phyloP scores from a whole-genome alignment of 2,329 filamentous ascomycete genomes.

The Aspergillus sp. region DNA sequence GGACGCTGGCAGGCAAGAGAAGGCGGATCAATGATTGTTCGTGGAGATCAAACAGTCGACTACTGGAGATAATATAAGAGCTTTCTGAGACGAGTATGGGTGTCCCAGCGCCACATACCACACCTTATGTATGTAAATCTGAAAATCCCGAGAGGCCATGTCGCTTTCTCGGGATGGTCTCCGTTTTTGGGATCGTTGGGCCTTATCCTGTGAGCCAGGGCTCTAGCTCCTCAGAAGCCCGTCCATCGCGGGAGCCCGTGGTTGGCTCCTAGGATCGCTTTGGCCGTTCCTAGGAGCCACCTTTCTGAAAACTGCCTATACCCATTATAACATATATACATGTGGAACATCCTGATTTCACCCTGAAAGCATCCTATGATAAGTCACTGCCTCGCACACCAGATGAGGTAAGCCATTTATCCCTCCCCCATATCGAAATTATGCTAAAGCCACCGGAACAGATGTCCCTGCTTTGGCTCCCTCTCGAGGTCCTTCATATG shows the following conservation, averaged over 20 bases:
- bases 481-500: background rate
- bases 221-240: background rate
- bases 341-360: background rate
- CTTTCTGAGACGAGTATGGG: background rate
- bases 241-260: background rate
- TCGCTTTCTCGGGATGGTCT: background rate
- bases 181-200: background rate
- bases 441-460: background rate
- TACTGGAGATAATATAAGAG: background rate
- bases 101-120: background rate
- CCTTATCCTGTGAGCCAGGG: background rate
- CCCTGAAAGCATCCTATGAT: background rate
- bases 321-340: background rate
- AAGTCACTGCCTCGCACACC: background rate
- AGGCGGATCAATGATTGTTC: no score
- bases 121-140: background rate
- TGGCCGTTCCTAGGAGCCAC: background rate
- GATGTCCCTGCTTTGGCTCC: background rate
- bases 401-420: background rate
- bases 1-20: background rate
- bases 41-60: background rate
- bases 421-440: background rate
- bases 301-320: background rate
- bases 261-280: background rate
- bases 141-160: background rate